Evolutionary conservation across 2,329 filamentous ascomycete species (phyloP), one percentile per base, ranked within the genome.

Genomic region (Colletotrichum somersetense): DNA sequence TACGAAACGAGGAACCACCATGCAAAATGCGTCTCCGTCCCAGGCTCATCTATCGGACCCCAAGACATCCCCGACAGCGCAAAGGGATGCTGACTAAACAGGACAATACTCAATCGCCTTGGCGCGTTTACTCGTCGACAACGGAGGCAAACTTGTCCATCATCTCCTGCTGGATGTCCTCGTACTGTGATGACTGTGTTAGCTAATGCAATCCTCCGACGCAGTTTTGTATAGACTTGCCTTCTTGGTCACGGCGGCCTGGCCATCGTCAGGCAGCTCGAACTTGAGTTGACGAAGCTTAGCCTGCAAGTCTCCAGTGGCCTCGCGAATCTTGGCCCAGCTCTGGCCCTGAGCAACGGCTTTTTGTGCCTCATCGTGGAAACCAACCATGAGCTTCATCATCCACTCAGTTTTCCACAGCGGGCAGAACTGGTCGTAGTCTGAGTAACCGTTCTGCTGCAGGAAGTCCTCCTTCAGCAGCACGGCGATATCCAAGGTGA

Each of bases 371-470:
- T 99, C 96, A 79, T 99, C 97, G 81, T 98, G 94, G 89, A 96
- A 99, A 71, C 92, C 93, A 88, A 99, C 93, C 91, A 99, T 98
- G 75, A 94, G 92, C 89, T 97, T 98, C 96, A 99, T 99, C 96
- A 99, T 98, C 92, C 96, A 99, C 83, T 97, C 93, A 0, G 96
- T 99, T 92, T 99, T 99, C 96, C 96, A 99, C 79, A 99, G 89
- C 62, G 96, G 96, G 81, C 96, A 99, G 91, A 97, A 99, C 85
- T 98, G 95, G 81, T 99, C 96, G 82, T 99, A 98, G 84, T 98
- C 94, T 76, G 93, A 96, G 90, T 99, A 99, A 75, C 96, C 96
- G 85, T 99, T 99, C 83, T 99, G 96, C 85, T 99, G 96, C 81
- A 99, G 82, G 86, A 99, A 99, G 82, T 99, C 96, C 80, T 99